Evolutionary conservation across 2,329 filamentous ascomycete species (phyloP).

Genomic region (Botrytis squamosa): DNA sequence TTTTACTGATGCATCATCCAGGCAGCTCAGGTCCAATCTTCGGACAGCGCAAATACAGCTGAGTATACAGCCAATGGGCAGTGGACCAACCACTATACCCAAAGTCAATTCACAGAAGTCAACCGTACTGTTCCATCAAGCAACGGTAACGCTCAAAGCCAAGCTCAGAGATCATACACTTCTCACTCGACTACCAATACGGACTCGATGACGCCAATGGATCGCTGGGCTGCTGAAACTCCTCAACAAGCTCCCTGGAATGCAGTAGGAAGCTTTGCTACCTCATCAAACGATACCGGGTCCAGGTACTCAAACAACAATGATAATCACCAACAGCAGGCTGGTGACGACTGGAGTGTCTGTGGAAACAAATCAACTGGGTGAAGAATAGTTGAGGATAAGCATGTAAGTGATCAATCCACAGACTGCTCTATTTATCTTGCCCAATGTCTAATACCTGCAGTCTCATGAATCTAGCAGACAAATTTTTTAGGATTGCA

Average conservation of each 20-base stretch:
- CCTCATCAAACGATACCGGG: not conserved
- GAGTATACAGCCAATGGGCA: not conserved
- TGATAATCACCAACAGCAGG: not conserved
- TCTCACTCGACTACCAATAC: not conserved
- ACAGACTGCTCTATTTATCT: not conserved
- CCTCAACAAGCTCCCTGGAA: conserved; percentile 3
- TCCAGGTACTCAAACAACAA: not conserved
- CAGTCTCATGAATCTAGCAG: not conserved
- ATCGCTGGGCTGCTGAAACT: not conserved
- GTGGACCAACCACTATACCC: not conserved
- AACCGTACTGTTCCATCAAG: not conserved
- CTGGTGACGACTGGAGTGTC: conserved; percentile 7
- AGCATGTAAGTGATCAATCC: not conserved
- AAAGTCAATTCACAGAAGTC: not conserved
- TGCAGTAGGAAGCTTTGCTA: not conserved
- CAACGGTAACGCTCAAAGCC: not conserved
- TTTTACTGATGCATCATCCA: not conserved
- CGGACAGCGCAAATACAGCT: too few species aligned
- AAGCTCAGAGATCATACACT: not conserved
- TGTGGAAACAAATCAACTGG: not conserved
- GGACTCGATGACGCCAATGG: not conserved
- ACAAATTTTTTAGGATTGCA: too few species aligned
- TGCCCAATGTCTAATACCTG: not conserved
- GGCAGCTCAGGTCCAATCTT: not conserved
- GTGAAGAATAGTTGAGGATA: not conserved